These are phyloP conservation scores for Cryptosporidium sp. DNA, from an alignment of 169 alveolate genomes.

Conservation along the genomic window DNA sequence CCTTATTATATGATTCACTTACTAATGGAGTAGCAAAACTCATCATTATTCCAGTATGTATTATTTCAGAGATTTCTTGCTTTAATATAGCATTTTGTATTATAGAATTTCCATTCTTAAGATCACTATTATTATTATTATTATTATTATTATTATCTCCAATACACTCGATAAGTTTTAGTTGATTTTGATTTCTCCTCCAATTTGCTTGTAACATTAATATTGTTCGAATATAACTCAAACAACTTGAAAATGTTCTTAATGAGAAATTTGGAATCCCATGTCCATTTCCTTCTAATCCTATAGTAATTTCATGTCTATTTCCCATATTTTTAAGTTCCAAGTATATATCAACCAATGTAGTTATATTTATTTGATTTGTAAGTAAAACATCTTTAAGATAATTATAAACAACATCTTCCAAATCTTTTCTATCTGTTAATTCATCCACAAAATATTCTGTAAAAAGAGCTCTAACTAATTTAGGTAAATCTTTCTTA, in stretches of 20 bases:
- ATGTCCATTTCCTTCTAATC: constrained; percentile 73
- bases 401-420: constrained; percentile 71
- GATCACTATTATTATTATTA: background rate
- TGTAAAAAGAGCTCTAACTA: constrained; percentile 93
- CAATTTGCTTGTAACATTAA: constrained; percentile 14
- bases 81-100: constrained; percentile 29
- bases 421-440: constrained; percentile 60
- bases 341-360: constrained; percentile 33
- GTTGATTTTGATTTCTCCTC: constrained; percentile 35
- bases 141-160: background rate
- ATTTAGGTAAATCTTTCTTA: constrained; percentile 95
- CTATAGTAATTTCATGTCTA: constrained; percentile 31
- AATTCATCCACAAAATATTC: constrained; percentile 96
- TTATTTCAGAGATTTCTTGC: background rate
- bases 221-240: constrained; percentile 27
- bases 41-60: constrained; percentile 78
- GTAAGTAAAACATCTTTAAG: constrained; percentile 58
- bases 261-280: constrained; percentile 73
- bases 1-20: constrained; percentile 30
- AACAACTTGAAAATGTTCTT: constrained; percentile 72
- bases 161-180: background rate
- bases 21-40: constrained; percentile 81
- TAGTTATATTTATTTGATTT: constrained; percentile 24
- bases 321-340: constrained; percentile 28
- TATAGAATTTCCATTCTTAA: constrained; percentile 14